Evolutionary conservation across 2,329 filamentous ascomycete genomes (phyloP).

Genomic region (Fusarium duplospermum): DNA sequence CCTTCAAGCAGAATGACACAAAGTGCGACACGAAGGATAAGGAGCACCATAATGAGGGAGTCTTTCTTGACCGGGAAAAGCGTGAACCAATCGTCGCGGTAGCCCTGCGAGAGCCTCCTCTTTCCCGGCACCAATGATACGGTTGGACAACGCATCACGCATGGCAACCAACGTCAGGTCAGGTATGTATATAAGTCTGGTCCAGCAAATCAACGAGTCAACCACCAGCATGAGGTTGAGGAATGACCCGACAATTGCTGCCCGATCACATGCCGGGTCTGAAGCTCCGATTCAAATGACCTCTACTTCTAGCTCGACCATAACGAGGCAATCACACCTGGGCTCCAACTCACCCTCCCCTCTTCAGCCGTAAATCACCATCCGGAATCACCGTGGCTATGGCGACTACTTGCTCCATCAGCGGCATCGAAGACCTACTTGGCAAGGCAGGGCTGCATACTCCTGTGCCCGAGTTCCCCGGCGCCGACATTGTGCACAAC

Average conservation of each 20-base stretch:
- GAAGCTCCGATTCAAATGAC: background rate
- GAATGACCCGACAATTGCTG: background rate
- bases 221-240: background rate
- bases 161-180: background rate
- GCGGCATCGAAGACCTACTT: conserved; percentile 32
- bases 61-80: background rate
- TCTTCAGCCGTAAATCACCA: background rate
- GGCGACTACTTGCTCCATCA: conserved; percentile 38
- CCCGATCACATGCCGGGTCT: background rate
- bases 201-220: background rate
- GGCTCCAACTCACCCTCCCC: background rate
- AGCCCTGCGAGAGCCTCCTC: background rate
- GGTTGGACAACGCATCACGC: conserved; percentile 17
- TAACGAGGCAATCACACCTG: background rate
- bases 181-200: background rate
- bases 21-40: background rate
- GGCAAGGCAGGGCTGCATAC: conserved; percentile 38
- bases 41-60: background rate
- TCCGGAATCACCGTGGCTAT: conserved; percentile 25
- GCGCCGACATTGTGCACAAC: conserved; percentile 38
- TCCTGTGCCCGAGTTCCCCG: conserved; percentile 36
- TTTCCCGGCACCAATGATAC: background rate
- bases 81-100: conserved; percentile 1
- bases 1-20: background rate
- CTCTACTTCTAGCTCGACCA: background rate